Evolutionary conservation across 306 rosid genomes (phyloP), one percentile per base, ranked within the genome.

Genomic region (Fragaria nilgerrensis): DNA sequence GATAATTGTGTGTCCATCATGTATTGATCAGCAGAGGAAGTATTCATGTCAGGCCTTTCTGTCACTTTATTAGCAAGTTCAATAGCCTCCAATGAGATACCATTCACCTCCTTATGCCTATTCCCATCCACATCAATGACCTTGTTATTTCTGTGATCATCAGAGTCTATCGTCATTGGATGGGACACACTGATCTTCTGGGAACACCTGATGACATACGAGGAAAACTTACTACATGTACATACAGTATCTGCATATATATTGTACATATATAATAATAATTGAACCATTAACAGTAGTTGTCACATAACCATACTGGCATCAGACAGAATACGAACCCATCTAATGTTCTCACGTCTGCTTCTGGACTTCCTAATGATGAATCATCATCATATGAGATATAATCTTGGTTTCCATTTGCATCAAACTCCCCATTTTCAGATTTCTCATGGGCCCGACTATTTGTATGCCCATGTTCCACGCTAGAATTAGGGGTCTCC

Each of bases 1-100:
- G 87, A 88, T 78, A 89, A 67, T 77, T 85, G 91, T 73, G 92
- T 72, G 72, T 88, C 92, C 69, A 67, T 71, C 87, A 77, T 78
- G 85, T 75, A 73, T 56, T 80, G 82, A 85, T 82, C 85, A 45
- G 82, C 79, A 86, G 44, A 43, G 52, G 34, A 80, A 67, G 82
- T 65, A 39, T 79, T 83, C 52, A 56, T 20, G 62, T 71, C 79
- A 73, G 75, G 70, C 36, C 72, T 76, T 36, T 79, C 85, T 27
- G 61, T 82, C 48, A 56, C 25, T 78, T 83, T 68, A 52, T 61
- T 79, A 72, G 61, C 82, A 32, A 65, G 75, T 73, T 76, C 80
- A 3, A 32, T 55, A 70, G 73, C 86, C 74, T 84, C 80, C 23
- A 83, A 80, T 82, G 64, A 75, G 68, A 78, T 76, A 61, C 52